These are phyloP conservation scores for Pycnococcus provasolii DNA, from an alignment of 139 green algal genomes.

Conservation along the genomic window DNA sequence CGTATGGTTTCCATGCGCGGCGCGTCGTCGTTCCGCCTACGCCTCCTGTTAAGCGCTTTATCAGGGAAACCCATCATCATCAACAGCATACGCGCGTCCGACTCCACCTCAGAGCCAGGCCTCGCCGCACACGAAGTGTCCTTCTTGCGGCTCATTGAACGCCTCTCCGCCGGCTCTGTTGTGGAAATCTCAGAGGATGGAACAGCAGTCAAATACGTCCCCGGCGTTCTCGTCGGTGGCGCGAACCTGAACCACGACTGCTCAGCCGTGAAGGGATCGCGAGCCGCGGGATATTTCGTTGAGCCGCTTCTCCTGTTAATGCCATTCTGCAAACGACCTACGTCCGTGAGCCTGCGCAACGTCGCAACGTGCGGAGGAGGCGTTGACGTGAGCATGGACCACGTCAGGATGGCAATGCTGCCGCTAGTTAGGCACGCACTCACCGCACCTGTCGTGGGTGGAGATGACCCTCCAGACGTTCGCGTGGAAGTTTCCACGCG, in stretches of 20 bases:
- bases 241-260: slow-evolving; percentile 73
- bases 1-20: slow-evolving; percentile 53
- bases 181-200: slow-evolving; percentile 96
- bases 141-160: slow-evolving; percentile 88
- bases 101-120: slow-evolving; percentile 52
- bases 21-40: slow-evolving; percentile 59
- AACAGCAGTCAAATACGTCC: slow-evolving; percentile 72
- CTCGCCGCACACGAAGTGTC: slow-evolving; percentile 73
- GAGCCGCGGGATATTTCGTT: slow-evolving; percentile 83
- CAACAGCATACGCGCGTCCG: slow-evolving; percentile 69
- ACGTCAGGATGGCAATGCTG: slow-evolving; percentile 73
- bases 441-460: slow-evolving; percentile 25
- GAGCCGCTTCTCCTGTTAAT: slow-evolving; percentile 77
- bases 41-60: slow-evolving; percentile 70
- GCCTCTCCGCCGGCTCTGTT: slow-evolving; percentile 78
- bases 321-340: slow-evolving; percentile 78
- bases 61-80: slow-evolving; percentile 67
- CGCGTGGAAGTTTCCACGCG: not conserved
- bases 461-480: not conserved
- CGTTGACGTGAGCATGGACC: slow-evolving; percentile 67
- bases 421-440: slow-evolving; percentile 64
- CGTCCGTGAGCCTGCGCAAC: slow-evolving; percentile 32
- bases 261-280: slow-evolving; percentile 30
- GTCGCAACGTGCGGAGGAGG: slow-evolving; percentile 68
- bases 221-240: slow-evolving; percentile 64